These are phyloP conservation scores for Lactarius tabidus DNA, from an alignment of 768 basidiomycete genomes.

Conservation along the genomic window DNA sequence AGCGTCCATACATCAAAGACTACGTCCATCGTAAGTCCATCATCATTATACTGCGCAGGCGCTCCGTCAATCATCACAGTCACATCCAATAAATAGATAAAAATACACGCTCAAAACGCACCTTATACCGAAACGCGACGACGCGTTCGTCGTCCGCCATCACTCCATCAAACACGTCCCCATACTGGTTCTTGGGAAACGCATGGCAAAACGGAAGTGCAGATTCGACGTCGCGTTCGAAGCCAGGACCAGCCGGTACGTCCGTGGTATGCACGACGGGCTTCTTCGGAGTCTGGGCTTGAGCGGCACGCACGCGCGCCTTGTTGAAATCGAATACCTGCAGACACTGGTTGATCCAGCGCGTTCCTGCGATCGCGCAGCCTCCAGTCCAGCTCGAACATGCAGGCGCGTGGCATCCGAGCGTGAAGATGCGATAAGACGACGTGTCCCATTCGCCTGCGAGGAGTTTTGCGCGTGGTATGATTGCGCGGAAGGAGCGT, in stretches of 20 bases:
- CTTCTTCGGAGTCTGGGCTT: no score
- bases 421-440: background rate
- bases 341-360: conserved; percentile 4
- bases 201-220: background rate
- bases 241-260: background rate
- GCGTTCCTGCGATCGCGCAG: conserved; percentile 1
- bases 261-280: background rate
- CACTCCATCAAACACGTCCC: background rate
- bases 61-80: background rate
- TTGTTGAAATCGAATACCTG: conserved; percentile 3
- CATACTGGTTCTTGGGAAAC: background rate
- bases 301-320: background rate
- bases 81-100: no score
- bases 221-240: background rate
- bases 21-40: background rate
- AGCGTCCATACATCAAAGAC: background rate
- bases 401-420: background rate
- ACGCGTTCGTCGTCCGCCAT: conserved; percentile 11
- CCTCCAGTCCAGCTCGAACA: background rate
- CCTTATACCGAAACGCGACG: background rate
- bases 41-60: background rate
- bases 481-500: background rate
- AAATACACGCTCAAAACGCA: background rate
- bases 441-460: background rate
- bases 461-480: conserved; percentile 4